These are phyloP conservation scores for Penicillium sp. DNA, from an alignment of 2,329 filamentous ascomycete genomes.

Conservation along the genomic window DNA sequence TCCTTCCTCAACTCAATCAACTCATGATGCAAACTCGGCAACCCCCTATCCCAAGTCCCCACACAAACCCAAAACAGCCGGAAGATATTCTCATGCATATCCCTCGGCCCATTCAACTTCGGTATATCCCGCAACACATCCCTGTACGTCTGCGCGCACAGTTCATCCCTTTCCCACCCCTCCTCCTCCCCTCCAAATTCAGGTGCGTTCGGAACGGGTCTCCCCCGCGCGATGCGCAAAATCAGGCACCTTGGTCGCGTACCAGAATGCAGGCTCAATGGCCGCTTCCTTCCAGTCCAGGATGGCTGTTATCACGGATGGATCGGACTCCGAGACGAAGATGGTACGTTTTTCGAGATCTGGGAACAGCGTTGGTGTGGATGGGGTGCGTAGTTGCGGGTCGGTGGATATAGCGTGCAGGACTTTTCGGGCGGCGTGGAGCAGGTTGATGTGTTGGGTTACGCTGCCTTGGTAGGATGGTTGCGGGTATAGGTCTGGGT, in stretches of 20 bases:
- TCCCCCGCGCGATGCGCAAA: not conserved
- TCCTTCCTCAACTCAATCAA: not conserved
- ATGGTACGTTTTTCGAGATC: slow-evolving; percentile 35
- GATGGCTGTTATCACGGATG: slow-evolving; percentile 26
- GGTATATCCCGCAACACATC: too few species aligned
- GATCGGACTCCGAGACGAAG: slow-evolving; percentile 29
- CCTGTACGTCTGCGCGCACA: not conserved
- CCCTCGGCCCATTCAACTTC: not conserved
- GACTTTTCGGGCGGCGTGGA: slow-evolving; percentile 27
- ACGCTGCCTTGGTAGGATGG: slow-evolving; percentile 36
- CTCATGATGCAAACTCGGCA: not conserved
- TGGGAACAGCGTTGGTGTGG: slow-evolving; percentile 21
- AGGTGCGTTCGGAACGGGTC: too few species aligned
- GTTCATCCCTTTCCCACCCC: not conserved
- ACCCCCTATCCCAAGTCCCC: not conserved
- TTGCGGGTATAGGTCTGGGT: slow-evolving; percentile 15
- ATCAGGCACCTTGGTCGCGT: slow-evolving; percentile 18
- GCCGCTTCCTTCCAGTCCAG: slow-evolving; percentile 31
- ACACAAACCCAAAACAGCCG: not conserved
- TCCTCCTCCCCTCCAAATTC: not conserved
- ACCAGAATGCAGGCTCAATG: slow-evolving; percentile 31
- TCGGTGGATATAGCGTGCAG: slow-evolving; percentile 29
- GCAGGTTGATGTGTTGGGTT: slow-evolving; percentile 30
- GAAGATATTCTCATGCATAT: not conserved
- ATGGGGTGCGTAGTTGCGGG: slow-evolving; percentile 24